Base-by-base conservation (phyloP, 2,329 filamentous ascomycete genomes). In the Arthrobotrys sinensis region DNA sequence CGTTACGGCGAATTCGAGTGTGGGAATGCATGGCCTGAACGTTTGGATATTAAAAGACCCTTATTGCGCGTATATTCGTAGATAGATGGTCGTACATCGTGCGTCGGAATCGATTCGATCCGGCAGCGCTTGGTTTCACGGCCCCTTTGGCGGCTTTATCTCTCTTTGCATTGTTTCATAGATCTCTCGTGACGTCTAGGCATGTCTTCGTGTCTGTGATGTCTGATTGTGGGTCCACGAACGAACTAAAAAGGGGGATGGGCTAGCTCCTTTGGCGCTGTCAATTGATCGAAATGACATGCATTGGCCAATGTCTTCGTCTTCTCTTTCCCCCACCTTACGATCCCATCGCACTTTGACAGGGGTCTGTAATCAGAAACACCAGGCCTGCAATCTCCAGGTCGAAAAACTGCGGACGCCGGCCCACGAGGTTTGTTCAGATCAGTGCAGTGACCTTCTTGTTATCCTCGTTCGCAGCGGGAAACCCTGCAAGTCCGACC, bases 301-400 rank as follows among this genome's bases (percentile, higher is more conserved):
- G 52, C 55, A 70, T 70, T 76, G 72, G 65, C 57, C 57, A 50
- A 55, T 40, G 19, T 14, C 16, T 7, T 16, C 16, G 14, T 19
- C 12, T 16, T 62, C 24, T n/a, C 64, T 14, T 12, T n/a, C 40
- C 65, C 32, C 55, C 46, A 38, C 36, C 28, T 63, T 52, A 36
- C 11, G 3, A 14, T 40, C 24, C 24, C 46, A 19, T 52, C 52
- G 21, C 24, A 53, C 40, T 64, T 60, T 40, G 60, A 67, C 57
- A 77, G 73, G 73, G 68, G 62, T 45, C 24, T 32, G 24, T 21
- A 50, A 78, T 68, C 67, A 60, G 67, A 78, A 72, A 78, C 62
- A 46, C 21, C 66, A 45, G 32, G 36, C 75, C 75, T 78, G 75
- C 63, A 78, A 78, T 72, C 62, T 78, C 45, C 63, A 65, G 55